phyloP scores from a whole-genome alignment of 331 rosid species.

The Cydonia oblonga region DNA sequence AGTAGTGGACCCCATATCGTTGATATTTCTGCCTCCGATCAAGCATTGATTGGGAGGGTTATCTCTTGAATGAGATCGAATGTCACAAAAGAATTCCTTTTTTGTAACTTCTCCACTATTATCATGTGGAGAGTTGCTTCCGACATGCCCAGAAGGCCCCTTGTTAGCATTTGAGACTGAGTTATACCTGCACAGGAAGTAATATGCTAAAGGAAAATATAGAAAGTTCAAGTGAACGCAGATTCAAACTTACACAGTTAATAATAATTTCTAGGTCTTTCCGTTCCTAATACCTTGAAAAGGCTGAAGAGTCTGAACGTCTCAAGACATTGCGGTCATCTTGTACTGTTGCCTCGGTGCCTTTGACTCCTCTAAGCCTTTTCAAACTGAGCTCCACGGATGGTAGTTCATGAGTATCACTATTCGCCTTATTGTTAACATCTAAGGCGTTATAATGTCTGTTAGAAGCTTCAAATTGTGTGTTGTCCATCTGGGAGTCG shows the following conservation, averaged over 20 bases:
- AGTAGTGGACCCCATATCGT: slow-evolving; percentile 65
- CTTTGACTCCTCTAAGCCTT: slow-evolving; percentile 62
- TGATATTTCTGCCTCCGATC: slow-evolving; percentile 59
- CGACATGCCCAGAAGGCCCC: slow-evolving; percentile 48
- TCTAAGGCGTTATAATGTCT: slow-evolving; percentile 30
- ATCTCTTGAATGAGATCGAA: slow-evolving; percentile 50
- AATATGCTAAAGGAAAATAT: not conserved
- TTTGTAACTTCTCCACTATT: slow-evolving; percentile 38
- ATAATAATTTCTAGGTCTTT: not conserved
- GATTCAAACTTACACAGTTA: not conserved
- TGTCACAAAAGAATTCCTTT: slow-evolving; percentile 36
- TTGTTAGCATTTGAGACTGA: slow-evolving; percentile 48
- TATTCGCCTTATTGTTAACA: slow-evolving; percentile 28
- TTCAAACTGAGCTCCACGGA: slow-evolving; percentile 60
- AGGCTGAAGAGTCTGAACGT: slow-evolving; percentile 69
- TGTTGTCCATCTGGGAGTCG: slow-evolving; percentile 34
- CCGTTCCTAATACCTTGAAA: slow-evolving; percentile 52
- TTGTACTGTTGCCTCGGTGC: slow-evolving; percentile 32
- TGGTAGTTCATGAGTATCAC: slow-evolving; percentile 34
- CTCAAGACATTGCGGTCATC: slow-evolving; percentile 66
- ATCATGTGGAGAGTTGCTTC: slow-evolving; percentile 50
- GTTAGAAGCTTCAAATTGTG: slow-evolving; percentile 36
- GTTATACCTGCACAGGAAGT: slow-evolving; percentile 41
- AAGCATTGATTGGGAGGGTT: slow-evolving; percentile 62
- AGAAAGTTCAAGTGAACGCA: not conserved